Conservation (phyloP, 306 rosid genomes). For the Cicer cuneatum region DNA sequence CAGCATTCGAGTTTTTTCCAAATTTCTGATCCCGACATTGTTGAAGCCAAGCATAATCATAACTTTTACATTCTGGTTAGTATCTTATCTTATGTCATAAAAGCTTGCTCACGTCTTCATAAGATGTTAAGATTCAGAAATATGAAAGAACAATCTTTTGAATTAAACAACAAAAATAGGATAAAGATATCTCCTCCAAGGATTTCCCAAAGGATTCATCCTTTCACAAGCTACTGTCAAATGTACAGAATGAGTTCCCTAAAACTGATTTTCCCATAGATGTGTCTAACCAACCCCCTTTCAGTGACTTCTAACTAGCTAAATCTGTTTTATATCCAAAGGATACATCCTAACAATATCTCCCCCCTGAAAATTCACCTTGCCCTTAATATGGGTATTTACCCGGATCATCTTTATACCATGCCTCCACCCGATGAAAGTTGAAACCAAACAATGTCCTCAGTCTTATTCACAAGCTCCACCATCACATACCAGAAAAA, state of each 20-base stretch:
- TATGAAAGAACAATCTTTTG: neutral
- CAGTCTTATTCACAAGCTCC: no score
- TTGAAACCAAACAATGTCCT: no score
- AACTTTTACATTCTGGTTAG: neutral
- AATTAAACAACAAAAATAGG: conserved; percentile 3
- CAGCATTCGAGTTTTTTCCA: conserved; percentile 5
- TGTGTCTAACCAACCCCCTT: no score
- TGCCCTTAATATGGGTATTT: no score
- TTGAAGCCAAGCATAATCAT: neutral
- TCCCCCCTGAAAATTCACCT: no score
- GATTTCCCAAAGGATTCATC: neutral
- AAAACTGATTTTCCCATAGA: neutral
- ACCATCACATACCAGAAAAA: no score
- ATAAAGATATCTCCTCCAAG: neutral
- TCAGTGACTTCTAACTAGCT: no score
- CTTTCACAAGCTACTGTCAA: neutral
- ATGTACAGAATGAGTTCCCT: conserved; percentile 2
- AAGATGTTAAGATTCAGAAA: neutral
- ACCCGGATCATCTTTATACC: no score
- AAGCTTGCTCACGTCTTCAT: neutral
- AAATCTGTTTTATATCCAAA: no score
- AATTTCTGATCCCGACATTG: conserved; percentile 1
- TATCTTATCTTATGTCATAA: neutral
- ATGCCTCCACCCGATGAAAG: no score
- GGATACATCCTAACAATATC: no score